Percentiles rank a stretch among this genome's conserved stretches.
phyloP scores from a whole-genome alignment of 441 rosid genomes.

The Metrosideros polymorpha region DNA sequence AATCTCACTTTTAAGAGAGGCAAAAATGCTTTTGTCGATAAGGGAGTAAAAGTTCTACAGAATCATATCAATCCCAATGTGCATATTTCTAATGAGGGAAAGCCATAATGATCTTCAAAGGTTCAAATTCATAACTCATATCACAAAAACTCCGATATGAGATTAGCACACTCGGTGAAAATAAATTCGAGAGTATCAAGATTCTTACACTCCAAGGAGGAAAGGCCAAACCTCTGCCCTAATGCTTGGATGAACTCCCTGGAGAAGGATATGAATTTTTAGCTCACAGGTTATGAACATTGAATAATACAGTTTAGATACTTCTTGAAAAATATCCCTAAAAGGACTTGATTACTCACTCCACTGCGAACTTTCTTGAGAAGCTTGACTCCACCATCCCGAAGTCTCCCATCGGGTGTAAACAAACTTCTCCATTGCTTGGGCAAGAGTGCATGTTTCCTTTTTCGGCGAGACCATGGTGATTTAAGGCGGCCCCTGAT shows the following conservation, averaged over 20 bases:
- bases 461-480: constrained; percentile 88
- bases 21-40: neutral
- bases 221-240: constrained; percentile 93
- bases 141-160: neutral
- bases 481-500: constrained; percentile 62
- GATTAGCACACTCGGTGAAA: neutral
- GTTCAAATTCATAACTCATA: neutral
- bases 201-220: constrained; percentile 89
- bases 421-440: constrained; percentile 76
- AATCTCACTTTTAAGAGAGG: neutral
- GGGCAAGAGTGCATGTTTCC: constrained; percentile 56
- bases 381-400: constrained; percentile 65
- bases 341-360: constrained; percentile 33
- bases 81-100: neutral
- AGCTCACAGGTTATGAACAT: neutral
- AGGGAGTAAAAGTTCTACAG: neutral
- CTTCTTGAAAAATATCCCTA: neutral
- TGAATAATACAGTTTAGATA: neutral
- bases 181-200: neutral
- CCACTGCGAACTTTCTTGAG: constrained; percentile 84
- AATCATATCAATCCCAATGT: neutral
- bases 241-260: constrained; percentile 90
- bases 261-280: constrained; percentile 2
- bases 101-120: neutral
- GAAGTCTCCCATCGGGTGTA: constrained; percentile 66